Evolutionary conservation across 1,284 basidiomycete species (phyloP).

Genomic region (Phenoliferia sp.): DNA sequence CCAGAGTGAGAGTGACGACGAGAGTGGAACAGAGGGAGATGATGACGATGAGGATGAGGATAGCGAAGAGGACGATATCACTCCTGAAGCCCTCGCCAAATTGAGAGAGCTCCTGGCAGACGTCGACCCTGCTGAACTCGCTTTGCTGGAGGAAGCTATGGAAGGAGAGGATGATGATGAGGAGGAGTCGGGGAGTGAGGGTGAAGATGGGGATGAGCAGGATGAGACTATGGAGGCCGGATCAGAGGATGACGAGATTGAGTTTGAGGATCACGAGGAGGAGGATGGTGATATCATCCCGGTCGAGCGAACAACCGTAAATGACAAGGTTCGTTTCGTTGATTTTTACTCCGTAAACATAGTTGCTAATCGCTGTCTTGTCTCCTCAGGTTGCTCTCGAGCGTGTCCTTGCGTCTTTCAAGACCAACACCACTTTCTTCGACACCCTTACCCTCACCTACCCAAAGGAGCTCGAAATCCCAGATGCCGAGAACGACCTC

Average conservation of each 20-base stretch:
- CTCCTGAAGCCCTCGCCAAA: slow-evolving; percentile 28
- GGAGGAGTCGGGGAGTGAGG: slow-evolving; percentile 8
- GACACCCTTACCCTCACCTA: slow-evolving; percentile 74
- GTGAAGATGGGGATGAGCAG: slow-evolving; percentile 17
- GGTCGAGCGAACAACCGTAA: slow-evolving; percentile 70
- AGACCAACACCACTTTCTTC: slow-evolving; percentile 76
- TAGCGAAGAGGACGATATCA: slow-evolving; percentile 31
- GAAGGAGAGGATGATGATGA: slow-evolving; percentile 17
- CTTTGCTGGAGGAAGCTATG: slow-evolving; percentile 25
- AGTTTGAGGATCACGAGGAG: slow-evolving; percentile 20
- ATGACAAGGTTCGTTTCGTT: slow-evolving; percentile 75
- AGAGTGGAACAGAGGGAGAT: slow-evolving; percentile 7
- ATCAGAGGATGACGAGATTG: slow-evolving; percentile 20
- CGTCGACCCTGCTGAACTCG: slow-evolving; percentile 23
- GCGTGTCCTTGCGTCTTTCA: slow-evolving; percentile 71
- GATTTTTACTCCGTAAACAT: slow-evolving; percentile 37
- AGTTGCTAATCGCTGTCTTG: too few species aligned
- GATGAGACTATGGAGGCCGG: slow-evolving; percentile 18
- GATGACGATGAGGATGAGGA: slow-evolving; percentile 4
- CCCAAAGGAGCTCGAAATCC: slow-evolving; percentile 67
- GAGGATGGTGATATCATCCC: slow-evolving; percentile 50
- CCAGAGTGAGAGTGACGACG: slow-evolving; percentile 4
- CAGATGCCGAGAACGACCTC: slow-evolving; percentile 68
- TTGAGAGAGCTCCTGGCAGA: slow-evolving; percentile 35
- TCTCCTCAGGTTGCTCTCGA: slow-evolving; percentile 80